Conservation (phyloP, 208 protist genomes). For the Wallacemonas sp. region DNA sequence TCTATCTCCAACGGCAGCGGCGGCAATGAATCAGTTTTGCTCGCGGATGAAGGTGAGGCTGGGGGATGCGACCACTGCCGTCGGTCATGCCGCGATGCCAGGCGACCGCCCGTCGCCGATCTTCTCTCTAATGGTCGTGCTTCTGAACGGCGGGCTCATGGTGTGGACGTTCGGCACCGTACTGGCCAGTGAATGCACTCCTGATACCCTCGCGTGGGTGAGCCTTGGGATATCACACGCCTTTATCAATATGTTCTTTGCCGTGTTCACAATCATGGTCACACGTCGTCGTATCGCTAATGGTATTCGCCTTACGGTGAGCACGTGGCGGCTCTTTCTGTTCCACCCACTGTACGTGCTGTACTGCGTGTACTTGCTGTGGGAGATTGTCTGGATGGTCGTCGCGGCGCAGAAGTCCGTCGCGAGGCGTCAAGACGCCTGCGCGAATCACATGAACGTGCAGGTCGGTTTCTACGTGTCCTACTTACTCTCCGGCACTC, state of each 20-base stretch:
- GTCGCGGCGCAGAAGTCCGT: conserved; percentile 19
- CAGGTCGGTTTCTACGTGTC: conserved; percentile 42
- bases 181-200: conserved; percentile 27
- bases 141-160: conserved; percentile 54
- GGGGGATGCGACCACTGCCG: conserved; percentile 6
- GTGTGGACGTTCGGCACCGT: conserved; percentile 45
- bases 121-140: conserved; percentile 40
- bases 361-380: conserved; percentile 49
- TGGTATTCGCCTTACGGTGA: conserved; percentile 37
- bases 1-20: neutral
- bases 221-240: conserved; percentile 42
- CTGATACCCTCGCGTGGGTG: conserved; percentile 15
- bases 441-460: conserved; percentile 36
- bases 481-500: conserved; percentile 32
- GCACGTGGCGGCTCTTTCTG: conserved; percentile 39
- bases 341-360: conserved; percentile 27
- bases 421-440: conserved; percentile 11
- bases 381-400: conserved; percentile 63
- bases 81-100: conserved; percentile 33
- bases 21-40: conserved; percentile 21
- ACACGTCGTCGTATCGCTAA: conserved; percentile 38
- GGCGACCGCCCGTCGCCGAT: conserved; percentile 67
- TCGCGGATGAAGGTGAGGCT: conserved; percentile 20
- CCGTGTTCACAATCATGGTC: conserved; percentile 40
- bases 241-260: conserved; percentile 69